These are phyloP conservation scores for Iodosphaeria phyllophila DNA, from an alignment of 2,329 filamentous ascomycete species.

Conservation along the genomic window DNA sequence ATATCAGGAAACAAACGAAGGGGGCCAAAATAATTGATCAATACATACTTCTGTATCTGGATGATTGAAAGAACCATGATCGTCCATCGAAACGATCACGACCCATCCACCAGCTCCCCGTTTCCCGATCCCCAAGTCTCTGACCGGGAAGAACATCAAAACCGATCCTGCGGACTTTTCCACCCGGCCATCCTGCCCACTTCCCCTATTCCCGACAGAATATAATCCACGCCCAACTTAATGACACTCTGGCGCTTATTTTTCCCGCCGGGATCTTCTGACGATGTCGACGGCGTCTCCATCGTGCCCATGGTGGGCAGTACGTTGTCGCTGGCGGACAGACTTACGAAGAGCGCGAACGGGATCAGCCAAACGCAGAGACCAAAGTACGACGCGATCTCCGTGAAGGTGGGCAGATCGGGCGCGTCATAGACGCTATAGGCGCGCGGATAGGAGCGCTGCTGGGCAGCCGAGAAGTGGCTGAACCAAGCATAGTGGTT, in stretches of 20 bases:
- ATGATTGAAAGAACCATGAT: slow-evolving; percentile 2
- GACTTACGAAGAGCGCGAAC: slow-evolving; percentile 83
- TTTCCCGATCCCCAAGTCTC: slow-evolving; percentile 1
- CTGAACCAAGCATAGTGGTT: slow-evolving; percentile 96
- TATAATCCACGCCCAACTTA: slow-evolving; percentile 43
- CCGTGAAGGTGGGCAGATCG: slow-evolving; percentile 64
- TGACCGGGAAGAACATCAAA: slow-evolving; percentile 8
- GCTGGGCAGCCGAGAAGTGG: slow-evolving; percentile 58
- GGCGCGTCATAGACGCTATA: slow-evolving; percentile 43
- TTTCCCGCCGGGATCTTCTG: slow-evolving; percentile 25
- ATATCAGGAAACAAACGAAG: slow-evolving; percentile 8
- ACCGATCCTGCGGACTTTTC: slow-evolving; percentile 20
- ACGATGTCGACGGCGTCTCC: slow-evolving; percentile 37
- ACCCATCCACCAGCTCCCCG: slow-evolving; percentile 1
- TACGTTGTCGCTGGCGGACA: slow-evolving; percentile 89
- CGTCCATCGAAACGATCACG: neutral
- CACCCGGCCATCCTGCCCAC: slow-evolving; percentile 19
- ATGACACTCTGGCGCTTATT: slow-evolving; percentile 43
- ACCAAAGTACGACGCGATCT: slow-evolving; percentile 92
- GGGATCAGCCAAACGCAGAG: slow-evolving; percentile 94
- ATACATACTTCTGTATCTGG: slow-evolving; percentile 3
- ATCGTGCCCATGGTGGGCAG: slow-evolving; percentile 78
- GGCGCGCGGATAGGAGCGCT: slow-evolving; percentile 34
- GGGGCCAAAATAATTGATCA: neutral
- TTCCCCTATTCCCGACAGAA: slow-evolving; percentile 31